Evolutionary conservation across 768 basidiomycete species (phyloP).

Genomic region (Dentipellis fragilis): DNA sequence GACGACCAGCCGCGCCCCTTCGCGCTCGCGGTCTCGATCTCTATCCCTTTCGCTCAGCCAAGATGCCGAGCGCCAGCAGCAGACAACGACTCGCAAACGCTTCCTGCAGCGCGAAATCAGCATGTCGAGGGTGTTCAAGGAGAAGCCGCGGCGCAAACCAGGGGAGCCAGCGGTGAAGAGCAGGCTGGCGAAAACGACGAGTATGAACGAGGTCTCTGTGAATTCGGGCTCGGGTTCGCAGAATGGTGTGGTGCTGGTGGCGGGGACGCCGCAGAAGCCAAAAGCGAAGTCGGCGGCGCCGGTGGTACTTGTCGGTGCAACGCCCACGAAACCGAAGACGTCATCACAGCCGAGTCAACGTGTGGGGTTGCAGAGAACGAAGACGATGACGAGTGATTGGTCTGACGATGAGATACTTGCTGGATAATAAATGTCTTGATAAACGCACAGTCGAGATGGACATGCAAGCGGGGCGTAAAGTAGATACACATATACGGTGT

Average conservation of each 20-base stretch:
- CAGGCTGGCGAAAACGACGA: conserved; percentile 13
- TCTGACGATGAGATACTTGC: background rate
- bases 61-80: conserved; percentile 37
- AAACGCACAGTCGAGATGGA: too few relatives aligned
- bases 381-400: background rate
- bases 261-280: conserved; percentile 16
- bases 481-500: too few relatives aligned
- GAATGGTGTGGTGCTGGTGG: conserved; percentile 16
- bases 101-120: conserved; percentile 63
- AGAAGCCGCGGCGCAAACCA: conserved; percentile 19
- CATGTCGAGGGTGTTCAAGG: conserved; percentile 66
- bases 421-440: background rate
- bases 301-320: conserved; percentile 7
- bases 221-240: conserved; percentile 11
- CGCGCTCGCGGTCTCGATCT: conserved; percentile 21
- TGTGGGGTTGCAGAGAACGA: too few relatives aligned
- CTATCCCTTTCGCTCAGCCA: conserved; percentile 63
- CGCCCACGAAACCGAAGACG: background rate
- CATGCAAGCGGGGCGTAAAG: too few relatives aligned
- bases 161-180: conserved; percentile 9
- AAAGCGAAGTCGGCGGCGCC: background rate
- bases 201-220: background rate
- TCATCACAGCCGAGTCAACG: background rate
- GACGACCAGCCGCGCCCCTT: conserved; percentile 35
- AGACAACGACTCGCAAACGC: conserved; percentile 33